Conservation (phyloP, 495 filamentous ascomycete species). For the Niebla homalea region DNA sequence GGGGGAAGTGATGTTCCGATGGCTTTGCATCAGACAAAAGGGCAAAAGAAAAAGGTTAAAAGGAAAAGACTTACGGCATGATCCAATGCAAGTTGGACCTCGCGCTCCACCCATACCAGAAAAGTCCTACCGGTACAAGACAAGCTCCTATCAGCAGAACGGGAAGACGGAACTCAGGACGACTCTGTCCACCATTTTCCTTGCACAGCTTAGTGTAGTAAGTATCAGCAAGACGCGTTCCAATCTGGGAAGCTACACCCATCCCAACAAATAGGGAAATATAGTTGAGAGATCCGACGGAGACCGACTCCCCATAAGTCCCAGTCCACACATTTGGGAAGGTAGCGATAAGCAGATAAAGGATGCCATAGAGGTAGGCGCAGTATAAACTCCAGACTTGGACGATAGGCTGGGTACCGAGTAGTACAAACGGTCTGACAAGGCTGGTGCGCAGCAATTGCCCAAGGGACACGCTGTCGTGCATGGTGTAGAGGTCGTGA, state of each 20-base stretch:
- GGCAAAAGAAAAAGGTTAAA: too few relatives aligned
- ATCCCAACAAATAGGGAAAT: conserved; percentile 24
- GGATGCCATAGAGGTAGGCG: conserved; percentile 36
- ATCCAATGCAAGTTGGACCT: conserved; percentile 36
- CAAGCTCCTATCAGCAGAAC: conserved; percentile 40
- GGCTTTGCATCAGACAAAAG: too few relatives aligned
- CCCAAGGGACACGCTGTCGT: conserved; percentile 25
- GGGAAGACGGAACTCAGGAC: conserved; percentile 42
- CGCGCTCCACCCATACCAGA: conserved; percentile 46
- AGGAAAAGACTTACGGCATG: conserved; percentile 32
- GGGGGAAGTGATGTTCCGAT: too few relatives aligned
- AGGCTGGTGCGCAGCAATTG: conserved; percentile 24
- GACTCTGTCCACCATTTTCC: conserved; percentile 22
- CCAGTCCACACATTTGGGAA: conserved; percentile 40
- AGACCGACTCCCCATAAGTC: conserved; percentile 33
- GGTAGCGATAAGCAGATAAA: conserved; percentile 39
- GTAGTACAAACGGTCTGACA: conserved; percentile 28
- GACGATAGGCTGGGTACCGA: conserved; percentile 32
- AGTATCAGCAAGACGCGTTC: conserved; percentile 28
- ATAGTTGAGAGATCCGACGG: conserved; percentile 28
- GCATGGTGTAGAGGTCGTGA: conserved; percentile 22
- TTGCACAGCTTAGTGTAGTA: conserved; percentile 36
- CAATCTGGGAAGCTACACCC: neutral
- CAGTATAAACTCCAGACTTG: conserved; percentile 41
- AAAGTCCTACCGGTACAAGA: conserved; percentile 37